Evolutionary conservation across 2,329 filamentous ascomycete species (phyloP), one percentile per base, ranked within the genome.

Genomic region (Canariomyces notabilis): DNA sequence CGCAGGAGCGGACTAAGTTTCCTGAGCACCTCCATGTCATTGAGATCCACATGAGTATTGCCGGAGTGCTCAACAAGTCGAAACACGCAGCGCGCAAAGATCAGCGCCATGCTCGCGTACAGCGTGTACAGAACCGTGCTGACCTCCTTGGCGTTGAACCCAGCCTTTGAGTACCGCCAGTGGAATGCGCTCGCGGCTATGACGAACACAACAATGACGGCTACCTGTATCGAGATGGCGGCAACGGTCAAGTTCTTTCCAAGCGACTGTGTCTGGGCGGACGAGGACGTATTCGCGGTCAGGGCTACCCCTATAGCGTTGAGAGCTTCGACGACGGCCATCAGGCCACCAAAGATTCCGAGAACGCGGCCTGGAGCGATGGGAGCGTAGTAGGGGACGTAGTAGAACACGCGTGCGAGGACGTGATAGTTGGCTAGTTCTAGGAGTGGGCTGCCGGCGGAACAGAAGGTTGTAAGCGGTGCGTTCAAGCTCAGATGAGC

Each of bases 351-450:
- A 48, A 80, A 79, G 3, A 64, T 72, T 3, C 62, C 57, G 11
- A 76, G 55, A 20, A 77, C 70, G 15, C 64, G 63, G 45, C 64
- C 64, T 0, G 74, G 69, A 14, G 71, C 66, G n/a, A 79, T 59
- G 0, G 80, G 80, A 0, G 80, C 69, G 43, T 74, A 69, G 57
- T 80, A 76, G 0, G 81, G 81, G 2, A 83, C 69, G 61, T 83
- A 85, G 63, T 75, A 76, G 20, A 85, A 68, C 9, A 81, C 67
- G 2, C 80, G 74, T 3, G 75, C 76, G 43, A 85, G 75, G 49
- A 83, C 69, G 56, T 81, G 75, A 62, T 84, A 85, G 64, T 84
- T 83, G 48, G 75, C 72, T 3, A 81, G 73, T 49, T 82, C 79
- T 41, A 82, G 74, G 4, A 84, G 66, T 0, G 82, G 81, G 2